phyloP scores from a whole-genome alignment of 768 basidiomycete species.

The Auriscalpium microsporum region DNA sequence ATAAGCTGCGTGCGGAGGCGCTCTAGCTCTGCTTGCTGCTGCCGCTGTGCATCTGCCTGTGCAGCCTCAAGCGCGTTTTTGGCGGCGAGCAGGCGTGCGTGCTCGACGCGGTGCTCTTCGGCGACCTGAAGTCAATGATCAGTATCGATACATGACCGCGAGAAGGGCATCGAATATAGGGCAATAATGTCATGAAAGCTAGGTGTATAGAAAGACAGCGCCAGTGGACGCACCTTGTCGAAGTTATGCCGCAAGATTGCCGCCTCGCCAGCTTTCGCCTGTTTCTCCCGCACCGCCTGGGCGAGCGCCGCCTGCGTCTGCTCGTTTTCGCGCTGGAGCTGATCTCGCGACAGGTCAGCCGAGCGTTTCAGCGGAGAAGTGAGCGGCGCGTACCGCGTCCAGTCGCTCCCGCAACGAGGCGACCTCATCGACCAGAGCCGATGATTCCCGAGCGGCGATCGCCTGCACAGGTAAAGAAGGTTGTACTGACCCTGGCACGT shows the following conservation, averaged over 20 bases:
- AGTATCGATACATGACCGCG: background rate
- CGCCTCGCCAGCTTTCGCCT: constrained; percentile 12
- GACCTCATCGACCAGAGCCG: background rate
- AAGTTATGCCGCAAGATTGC: constrained; percentile 11
- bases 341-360: too few species aligned
- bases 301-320: constrained; percentile 8
- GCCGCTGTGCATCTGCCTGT: constrained; percentile 2
- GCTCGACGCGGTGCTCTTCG: constrained; percentile 6
- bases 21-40: constrained; percentile 11
- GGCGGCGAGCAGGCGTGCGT: constrained; percentile 6
- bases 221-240: constrained; percentile 5
- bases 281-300: constrained; percentile 12
- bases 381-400: constrained; percentile 1
- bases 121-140: background rate
- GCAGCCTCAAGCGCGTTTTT: constrained; percentile 10
- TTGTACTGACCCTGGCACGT: background rate
- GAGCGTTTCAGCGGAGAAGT: too few species aligned
- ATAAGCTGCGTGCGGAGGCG: constrained; percentile 12
- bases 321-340: constrained; percentile 6
- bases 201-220: background rate
- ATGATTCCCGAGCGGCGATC: background rate
- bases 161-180: too few species aligned
- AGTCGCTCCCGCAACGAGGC: background rate
- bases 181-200: too few species aligned
- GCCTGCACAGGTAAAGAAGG: background rate